Percentiles rank a stretch among this genome's conserved stretches.
phyloP scores from a whole-genome alignment of 208 protist species.

The Trypanosoma mega region DNA sequence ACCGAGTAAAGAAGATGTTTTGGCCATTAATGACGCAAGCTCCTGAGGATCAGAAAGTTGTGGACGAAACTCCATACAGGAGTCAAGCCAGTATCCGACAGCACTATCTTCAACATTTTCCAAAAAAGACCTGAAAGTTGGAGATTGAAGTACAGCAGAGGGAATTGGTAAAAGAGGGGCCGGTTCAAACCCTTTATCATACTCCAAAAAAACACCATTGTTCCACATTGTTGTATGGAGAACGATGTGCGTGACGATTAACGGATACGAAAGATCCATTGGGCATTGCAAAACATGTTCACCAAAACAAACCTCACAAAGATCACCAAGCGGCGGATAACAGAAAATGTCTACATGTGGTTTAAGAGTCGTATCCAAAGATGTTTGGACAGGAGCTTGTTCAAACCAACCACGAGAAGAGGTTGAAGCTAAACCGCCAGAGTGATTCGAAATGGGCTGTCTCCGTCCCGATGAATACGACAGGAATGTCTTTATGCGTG shows the following conservation, averaged over 20 bases:
- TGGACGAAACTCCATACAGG: conserved; percentile 41
- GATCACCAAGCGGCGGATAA: conserved; percentile 53
- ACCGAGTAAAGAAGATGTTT: conserved; percentile 37
- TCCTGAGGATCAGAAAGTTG: conserved; percentile 42
- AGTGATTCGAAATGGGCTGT: conserved; percentile 30
- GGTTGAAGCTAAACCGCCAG: conserved; percentile 29
- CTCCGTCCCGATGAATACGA: conserved; percentile 32
- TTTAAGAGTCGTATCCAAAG: conserved; percentile 31
- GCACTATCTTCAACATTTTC: conserved; percentile 28
- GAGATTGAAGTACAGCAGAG: conserved; percentile 47
- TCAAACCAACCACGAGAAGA: conserved; percentile 82
- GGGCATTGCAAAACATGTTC: conserved; percentile 62
- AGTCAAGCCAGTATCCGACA: conserved; percentile 73
- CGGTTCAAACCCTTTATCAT: conserved; percentile 18
- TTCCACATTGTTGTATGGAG: conserved; percentile 82
- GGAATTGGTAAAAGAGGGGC: conserved; percentile 48
- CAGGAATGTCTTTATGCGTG: conserved; percentile 48
- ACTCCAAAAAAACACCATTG: conserved; percentile 73
- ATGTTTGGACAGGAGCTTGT: conserved; percentile 40
- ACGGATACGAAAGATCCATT: conserved; percentile 73
- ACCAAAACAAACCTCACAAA: conserved; percentile 31
- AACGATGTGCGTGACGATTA: conserved; percentile 60
- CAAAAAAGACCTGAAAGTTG: conserved; percentile 52
- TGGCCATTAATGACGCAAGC: conserved; percentile 46
- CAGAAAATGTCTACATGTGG: conserved; percentile 55